Base-by-base conservation (phyloP, 257 asterid species). In the Scutellaria barbata region DNA sequence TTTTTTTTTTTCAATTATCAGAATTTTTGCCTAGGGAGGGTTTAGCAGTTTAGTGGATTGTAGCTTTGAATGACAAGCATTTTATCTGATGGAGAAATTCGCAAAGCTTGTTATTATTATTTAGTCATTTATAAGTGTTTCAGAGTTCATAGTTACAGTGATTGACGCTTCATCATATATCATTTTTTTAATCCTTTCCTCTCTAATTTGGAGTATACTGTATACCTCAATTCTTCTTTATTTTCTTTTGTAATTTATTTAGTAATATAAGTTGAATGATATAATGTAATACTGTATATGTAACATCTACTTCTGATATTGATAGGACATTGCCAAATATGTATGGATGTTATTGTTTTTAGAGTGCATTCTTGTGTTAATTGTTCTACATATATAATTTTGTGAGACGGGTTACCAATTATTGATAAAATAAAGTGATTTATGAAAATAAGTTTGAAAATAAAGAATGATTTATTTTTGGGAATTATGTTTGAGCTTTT, bases 11-110 rank as follows among this genome's bases (percentile, higher is more conserved):
- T 59, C 6, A 0, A 9, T 22, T 43, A 16, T 63, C 76, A 13
- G 71, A 33, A 42, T 35, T 74, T 30, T 79, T 66, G 66, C 37
- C 10, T 61, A 51, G 79, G 45, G 54, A 67, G 75, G 80, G 64
- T 35, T 69, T 73, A 30, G 13, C 62, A 68, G 73, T 48, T 55
- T 68, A 25, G 63, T 66, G 69, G 50, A 77, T 45, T 68, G 74
- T 75, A 78, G 77, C 67, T 66, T 71, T 66, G 46, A 50, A 69
- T 53, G 16, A 37, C 16, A 10, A 33, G 33, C 55, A 14, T 63
- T 54, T 42, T 68, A 12, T 69, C 68, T 68, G 10, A 53, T 46
- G 57, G 73, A 42, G 52, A 72, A 59, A 12, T 45, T 57, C 61
- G 7, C 50, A 48, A 17, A 30, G 40, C n/a, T n/a, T n/a, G n/a